Base-by-base conservation (phyloP, 331 rosid species). In the Rhamnella rubrinervis region DNA sequence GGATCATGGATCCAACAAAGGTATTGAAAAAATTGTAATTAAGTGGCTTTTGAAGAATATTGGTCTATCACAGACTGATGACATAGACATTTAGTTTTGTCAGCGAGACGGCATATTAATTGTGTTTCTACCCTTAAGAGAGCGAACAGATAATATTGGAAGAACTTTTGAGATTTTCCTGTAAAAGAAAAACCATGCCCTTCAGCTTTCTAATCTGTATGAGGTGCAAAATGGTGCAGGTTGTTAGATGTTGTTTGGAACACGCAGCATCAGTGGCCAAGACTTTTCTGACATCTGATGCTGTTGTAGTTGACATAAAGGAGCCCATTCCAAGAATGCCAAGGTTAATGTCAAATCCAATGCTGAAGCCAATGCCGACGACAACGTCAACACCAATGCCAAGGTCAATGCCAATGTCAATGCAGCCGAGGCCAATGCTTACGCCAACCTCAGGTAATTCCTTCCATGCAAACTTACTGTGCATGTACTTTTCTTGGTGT, bases 1-100 rank as follows among this genome's bases (percentile, higher is more conserved):
- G 95, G 65, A 93, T 93, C 73, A 87, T 93, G 78, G 98, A 93
- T 81, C 98, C 97, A 71, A 49, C 97, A 9, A 91, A 93, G 96
- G 97, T 86, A 72, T 63, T 44, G 11, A 7, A 7, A 40, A 40
- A 40, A 11, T 44, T 28, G n/a, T 73, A 23, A 55, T 50, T 78
- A 31, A 62, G 41, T 67, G 46, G 51, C 59, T 71, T 72, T 69
- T 40, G 57, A 50, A 55, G 53, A 71, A 77, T 26, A 76, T 40
- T 52, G 8, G 17, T 52, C 57, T 52, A 16, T 55, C 49, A 5
- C 3, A 19, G 23, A 46, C 13, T 39, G 17, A 61, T 40, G 40
- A 53, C 56, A 18, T 38, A 39, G 10, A 39, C 47, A 52, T 52
- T 6, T 19, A 17, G 16, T 5, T 53, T n/a, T 3, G 25, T n/a